phyloP scores from a whole-genome alignment of 106 monocot species.

The Acorus gramineus region DNA sequence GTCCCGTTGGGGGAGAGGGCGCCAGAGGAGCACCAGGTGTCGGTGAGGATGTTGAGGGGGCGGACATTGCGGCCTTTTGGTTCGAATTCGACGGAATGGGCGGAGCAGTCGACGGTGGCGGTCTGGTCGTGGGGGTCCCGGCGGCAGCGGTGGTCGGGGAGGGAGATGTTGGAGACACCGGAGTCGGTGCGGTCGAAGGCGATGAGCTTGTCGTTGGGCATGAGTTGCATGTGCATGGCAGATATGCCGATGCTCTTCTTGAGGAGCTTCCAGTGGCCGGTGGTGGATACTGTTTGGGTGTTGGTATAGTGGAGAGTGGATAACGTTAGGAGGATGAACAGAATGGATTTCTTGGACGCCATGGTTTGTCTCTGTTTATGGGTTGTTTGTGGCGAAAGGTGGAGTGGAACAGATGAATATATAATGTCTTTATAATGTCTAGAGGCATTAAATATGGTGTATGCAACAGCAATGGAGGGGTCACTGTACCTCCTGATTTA shows the following conservation, averaged over 20 bases:
- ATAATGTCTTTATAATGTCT: no score
- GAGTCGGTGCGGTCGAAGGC: constrained; percentile 23
- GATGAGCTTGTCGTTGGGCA: constrained; percentile 11
- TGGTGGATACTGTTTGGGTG: no score
- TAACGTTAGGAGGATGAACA: no score
- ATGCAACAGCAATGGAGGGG: no score
- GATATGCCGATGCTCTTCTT: constrained; percentile 18
- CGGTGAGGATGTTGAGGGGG: constrained; percentile 20
- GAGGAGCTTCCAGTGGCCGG: constrained; percentile 10
- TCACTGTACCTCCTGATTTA: no score
- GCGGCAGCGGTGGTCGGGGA: constrained; percentile 6
- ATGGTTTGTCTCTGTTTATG: no score
- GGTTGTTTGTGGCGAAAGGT: no score
- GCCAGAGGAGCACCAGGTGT: constrained; percentile 28
- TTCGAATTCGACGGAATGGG: constrained; percentile 22
- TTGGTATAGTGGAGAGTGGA: no score
- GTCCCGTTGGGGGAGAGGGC: constrained; percentile 11
- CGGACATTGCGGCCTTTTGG: constrained; percentile 4
- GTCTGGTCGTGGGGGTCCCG: not conserved
- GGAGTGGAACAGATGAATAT: no score
- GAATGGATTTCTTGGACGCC: no score
- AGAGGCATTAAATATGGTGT: no score
- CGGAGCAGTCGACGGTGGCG: constrained; percentile 10
- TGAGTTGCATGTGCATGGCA: constrained; percentile 25
- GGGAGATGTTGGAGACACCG: constrained; percentile 21